Evolutionary conservation across 257 asterid species (phyloP), one percentile per base, ranked within the genome.

Genomic region (Nicotiana otophora): DNA sequence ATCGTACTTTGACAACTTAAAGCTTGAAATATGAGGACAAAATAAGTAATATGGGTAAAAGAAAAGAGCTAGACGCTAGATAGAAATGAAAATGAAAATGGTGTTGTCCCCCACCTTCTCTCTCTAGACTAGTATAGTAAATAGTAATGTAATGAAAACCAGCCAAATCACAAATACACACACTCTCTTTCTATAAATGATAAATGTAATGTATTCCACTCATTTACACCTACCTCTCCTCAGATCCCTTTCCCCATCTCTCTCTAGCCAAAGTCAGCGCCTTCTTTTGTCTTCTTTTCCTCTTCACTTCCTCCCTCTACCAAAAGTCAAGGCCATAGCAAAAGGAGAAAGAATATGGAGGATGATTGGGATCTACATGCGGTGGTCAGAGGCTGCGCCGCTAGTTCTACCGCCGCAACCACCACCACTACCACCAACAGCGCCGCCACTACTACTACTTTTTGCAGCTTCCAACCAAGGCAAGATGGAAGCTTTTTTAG

Each of bases 301-400:
- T 28, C 26, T 28, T 67, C 53, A 61, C 57, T 51, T 31, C 74
- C 82, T 64, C 62, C 69, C 69, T 81, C 63, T 36, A 14, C 26
- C 16, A 64, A 81, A 80, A 81, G 83, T 81, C 83, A 81, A 81
- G 63, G 65, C 64, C 53, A 48, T 9, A 20, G 60, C 62, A 7
- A 46, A 77, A 34, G 31, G 54, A 34, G 77, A 67, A 11, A 81
- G 72, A 10, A 86, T 17, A 95, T 91, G 98, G 97, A 88, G 10
- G 98, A 93, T 48, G 98, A 93, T 70, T 95, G 98, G 98, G 98
- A 91, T 91, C 96, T 95, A 11, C 92, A 93, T 46, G 98, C 98
- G 84, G 98, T 95, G 89, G 98, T 95, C 74, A 85, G 98, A 86
- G 94, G 98, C 92, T 95, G 94, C 94, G 81, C 92, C 83, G 83